Evolutionary conservation across 1,139 yeast species (phyloP), one percentile per base, ranked within the genome.

Genomic region (Kazachstania sp.): DNA sequence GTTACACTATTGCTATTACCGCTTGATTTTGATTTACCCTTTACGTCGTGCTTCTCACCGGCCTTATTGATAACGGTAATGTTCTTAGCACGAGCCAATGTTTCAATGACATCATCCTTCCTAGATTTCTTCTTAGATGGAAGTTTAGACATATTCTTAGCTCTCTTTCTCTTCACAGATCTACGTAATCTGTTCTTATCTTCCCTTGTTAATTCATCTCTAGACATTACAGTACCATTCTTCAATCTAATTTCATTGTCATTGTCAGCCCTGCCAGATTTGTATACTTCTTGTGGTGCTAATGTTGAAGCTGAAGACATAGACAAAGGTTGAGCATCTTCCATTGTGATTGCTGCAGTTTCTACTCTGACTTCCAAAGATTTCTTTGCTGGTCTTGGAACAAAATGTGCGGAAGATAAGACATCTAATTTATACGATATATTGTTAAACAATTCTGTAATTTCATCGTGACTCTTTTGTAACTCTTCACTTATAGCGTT

Each of bases 261-360:
- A 48, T 72, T 71, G 16, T 69, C 67, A 31, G 71, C 67, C 35
- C 74, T 72, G 44, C 73, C 76, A 23, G 83, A 73, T 60, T 74
- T 78, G 68, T 83, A 92, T n/a, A 92, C 74, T 69, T 92, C 98
- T 68, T 92, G 98, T 38, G 98, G 98, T 1, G 98, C 98, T 58
- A 92, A 73, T 45, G 85, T 77, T n/a, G 83, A 71, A 28, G 82
- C 86, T 32, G 78, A 70, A 2, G 94, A 78, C 69, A 86, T 75
- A 40, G 90, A 82, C 48, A 86, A 73, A 42, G 98, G 98, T 68
- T 90, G 97, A 1, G 97, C 94, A 61, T 92, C 98, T 68, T 92
- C 98, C 95, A 90, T 86, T 6, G 83, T 64, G 46, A 92, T 83
- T 2, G 95, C 77, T 2, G 95, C 82, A 0, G 86, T 76, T 53